Evolutionary conservation across 2,329 filamentous ascomycete genomes (phyloP), one percentile per base, ranked within the genome.

Genomic region (Epichloe glyceriae): DNA sequence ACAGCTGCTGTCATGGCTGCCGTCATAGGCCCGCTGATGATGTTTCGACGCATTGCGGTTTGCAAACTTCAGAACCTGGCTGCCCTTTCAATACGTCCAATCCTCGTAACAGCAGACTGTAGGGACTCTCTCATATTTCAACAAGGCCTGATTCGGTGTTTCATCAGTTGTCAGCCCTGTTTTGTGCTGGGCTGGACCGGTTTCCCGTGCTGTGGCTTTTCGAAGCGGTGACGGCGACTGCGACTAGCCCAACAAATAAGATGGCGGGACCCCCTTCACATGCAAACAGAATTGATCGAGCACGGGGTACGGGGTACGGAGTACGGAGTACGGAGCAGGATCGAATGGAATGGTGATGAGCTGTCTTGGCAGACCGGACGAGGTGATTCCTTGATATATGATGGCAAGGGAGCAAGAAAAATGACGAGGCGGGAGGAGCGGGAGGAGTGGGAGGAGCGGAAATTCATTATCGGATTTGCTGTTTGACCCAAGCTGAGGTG

Each of bases 51-150:
- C 54, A 56, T 56, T 4, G 17, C 46, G 41, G 10, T 30, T 19
- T 26, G 37, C 22, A 26, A 26, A 26, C 17, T 47, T 47, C 26
- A 30, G 12, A 35, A 38, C 46, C 22, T 39, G 37, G 15, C 22
- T 35, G 48, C 42, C 53, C 38, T 19, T 49, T 40, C 48, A 44
- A 46, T 34, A n/a, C 50, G 51, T 48, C 33, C 35, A 37, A 30
- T 48, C 44, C 46, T 52, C 52, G 38, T 38, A 48, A 15, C 43
- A 46, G 19, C 22, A 30, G 7, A 37, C 14, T 15, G 50, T 11
- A 33, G 49, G 40, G 40, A 15, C 38, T 52, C 46, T 52, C 53
- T 47, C 54, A 55, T 55, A 22, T 53, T 55, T 53, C 46, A 49
- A 19, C 46, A 35, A 22, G 5, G 33, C 22, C 12, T 20, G 17